Percentiles rank a stretch among this genome's conserved stretches.
phyloP scores from a whole-genome alignment of 495 filamentous ascomycete species.

The Podospora appendiculata region DNA sequence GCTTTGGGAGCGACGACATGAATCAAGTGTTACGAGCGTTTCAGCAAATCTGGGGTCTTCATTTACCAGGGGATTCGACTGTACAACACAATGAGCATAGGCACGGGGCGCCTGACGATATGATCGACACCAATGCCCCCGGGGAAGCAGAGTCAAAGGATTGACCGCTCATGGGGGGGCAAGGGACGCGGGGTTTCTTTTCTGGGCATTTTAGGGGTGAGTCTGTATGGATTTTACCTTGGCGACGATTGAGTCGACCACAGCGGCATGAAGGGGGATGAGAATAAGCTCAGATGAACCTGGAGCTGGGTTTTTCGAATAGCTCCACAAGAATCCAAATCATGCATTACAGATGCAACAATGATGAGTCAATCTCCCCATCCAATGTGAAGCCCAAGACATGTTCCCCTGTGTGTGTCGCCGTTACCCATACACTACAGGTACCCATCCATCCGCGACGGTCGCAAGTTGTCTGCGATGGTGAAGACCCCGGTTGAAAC shows the following conservation, averaged over 20 bases:
- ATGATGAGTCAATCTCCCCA: not conserved
- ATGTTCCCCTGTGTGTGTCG: too few species aligned
- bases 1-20: conserved; percentile 11
- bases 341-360: not conserved
- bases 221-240: too few species aligned
- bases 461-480: too few species aligned
- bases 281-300: not conserved
- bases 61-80: conserved; percentile 5
- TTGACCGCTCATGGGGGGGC: not conserved
- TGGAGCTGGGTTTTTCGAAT: not conserved
- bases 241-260: not conserved
- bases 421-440: too few species aligned
- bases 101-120: conserved; percentile 16
- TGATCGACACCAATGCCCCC: conserved; percentile 1
- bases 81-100: conserved; percentile 12
- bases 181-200: not conserved
- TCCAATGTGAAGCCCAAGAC: too few species aligned
- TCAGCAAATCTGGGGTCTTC: conserved; percentile 5
- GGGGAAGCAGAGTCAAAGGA: conserved; percentile 5
- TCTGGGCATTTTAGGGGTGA: too few species aligned
- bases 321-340: not conserved
- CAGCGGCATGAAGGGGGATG: not conserved
- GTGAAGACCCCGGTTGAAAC: too few species aligned
- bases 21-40: conserved; percentile 13
- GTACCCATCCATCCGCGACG: too few species aligned